phyloP scores from a whole-genome alignment of 495 filamentous ascomycete genomes.

The Parmelia sp. region DNA sequence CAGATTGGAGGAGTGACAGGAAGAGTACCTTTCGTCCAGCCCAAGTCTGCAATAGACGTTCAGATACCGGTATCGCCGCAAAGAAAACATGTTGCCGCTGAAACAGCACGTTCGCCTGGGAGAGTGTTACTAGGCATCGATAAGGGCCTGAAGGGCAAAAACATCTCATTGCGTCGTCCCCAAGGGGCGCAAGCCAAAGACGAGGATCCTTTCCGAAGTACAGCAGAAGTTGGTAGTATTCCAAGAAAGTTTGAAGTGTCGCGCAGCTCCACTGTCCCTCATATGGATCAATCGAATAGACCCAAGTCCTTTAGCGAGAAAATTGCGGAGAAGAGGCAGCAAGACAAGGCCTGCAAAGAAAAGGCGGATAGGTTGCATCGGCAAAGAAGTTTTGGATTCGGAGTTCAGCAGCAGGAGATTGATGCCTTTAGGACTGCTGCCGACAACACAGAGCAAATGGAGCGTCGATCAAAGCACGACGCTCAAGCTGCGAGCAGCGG shows the following conservation, averaged over 20 bases:
- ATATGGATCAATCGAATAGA: slow-evolving; percentile 19
- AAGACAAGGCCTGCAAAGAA: slow-evolving; percentile 44
- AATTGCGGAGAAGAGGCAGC: slow-evolving; percentile 57
- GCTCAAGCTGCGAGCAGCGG: slow-evolving; percentile 7
- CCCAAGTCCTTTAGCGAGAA: slow-evolving; percentile 80
- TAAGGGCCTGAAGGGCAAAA: slow-evolving; percentile 71
- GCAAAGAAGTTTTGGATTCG: slow-evolving; percentile 66
- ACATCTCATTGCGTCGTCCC: slow-evolving; percentile 78
- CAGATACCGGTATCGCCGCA: slow-evolving; percentile 81
- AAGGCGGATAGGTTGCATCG: slow-evolving; percentile 50
- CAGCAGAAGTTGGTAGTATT: slow-evolving; percentile 16
- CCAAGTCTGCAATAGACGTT: slow-evolving; percentile 37
- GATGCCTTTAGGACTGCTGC: slow-evolving; percentile 58
- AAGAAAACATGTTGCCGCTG: slow-evolving; percentile 40
- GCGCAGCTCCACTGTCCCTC: slow-evolving; percentile 1
- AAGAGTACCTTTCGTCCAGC: neutral
- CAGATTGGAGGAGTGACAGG: neutral
- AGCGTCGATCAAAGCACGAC: slow-evolving; percentile 11
- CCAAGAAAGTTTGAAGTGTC: neutral
- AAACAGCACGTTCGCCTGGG: slow-evolving; percentile 65
- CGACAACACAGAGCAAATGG: slow-evolving; percentile 33
- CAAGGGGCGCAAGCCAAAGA: slow-evolving; percentile 39
- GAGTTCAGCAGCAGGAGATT: slow-evolving; percentile 57
- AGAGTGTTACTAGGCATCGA: slow-evolving; percentile 82
- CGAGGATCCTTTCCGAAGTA: slow-evolving; percentile 34